Conservation (phyloP, 1,139 yeast species). For the Candida sp. region DNA sequence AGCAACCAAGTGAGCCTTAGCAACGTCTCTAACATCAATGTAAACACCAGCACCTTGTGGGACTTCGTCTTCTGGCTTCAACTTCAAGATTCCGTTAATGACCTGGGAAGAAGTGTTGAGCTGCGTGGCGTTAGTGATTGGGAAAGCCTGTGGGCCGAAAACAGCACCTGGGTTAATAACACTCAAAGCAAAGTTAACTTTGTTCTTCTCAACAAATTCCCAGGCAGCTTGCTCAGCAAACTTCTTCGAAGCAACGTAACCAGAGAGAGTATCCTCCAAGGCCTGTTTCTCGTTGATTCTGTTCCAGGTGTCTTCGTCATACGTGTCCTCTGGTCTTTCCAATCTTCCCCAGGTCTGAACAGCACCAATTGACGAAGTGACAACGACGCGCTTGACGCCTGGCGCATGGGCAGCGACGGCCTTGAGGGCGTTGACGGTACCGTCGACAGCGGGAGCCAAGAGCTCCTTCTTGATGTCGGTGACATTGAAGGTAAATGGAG, state of each 20-base stretch:
- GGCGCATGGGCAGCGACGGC: slow-evolving; percentile 26
- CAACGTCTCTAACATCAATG: slow-evolving; percentile 58
- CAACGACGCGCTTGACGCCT: slow-evolving; percentile 28
- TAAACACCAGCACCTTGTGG: slow-evolving; percentile 21
- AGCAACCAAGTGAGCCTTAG: slow-evolving; percentile 49
- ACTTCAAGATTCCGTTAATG: slow-evolving; percentile 25
- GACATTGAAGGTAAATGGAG: slow-evolving; percentile 31
- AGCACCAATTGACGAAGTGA: slow-evolving; percentile 28
- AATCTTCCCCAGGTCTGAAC: slow-evolving; percentile 24
- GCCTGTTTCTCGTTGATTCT: slow-evolving; percentile 36
- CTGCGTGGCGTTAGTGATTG: slow-evolving; percentile 27
- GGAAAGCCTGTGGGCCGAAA: slow-evolving; percentile 48
- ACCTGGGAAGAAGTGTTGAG: slow-evolving; percentile 48
- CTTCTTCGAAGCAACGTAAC: slow-evolving; percentile 57
- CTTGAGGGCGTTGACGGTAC: slow-evolving; percentile 30
- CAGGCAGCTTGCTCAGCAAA: slow-evolving; percentile 54
- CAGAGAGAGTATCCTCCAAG: slow-evolving; percentile 27
- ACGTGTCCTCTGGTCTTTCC: slow-evolving; percentile 12
- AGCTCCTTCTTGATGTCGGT: slow-evolving; percentile 31
- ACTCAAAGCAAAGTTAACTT: slow-evolving; percentile 44
- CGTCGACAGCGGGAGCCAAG: slow-evolving; percentile 35
- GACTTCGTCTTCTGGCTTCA: slow-evolving; percentile 14
- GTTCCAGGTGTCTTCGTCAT: slow-evolving; percentile 43
- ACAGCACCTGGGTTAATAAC: slow-evolving; percentile 55
- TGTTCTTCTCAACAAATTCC: slow-evolving; percentile 40